Conservation (phyloP, 2,329 filamentous ascomycete genomes). For the Aspergillus uvarum region DNA sequence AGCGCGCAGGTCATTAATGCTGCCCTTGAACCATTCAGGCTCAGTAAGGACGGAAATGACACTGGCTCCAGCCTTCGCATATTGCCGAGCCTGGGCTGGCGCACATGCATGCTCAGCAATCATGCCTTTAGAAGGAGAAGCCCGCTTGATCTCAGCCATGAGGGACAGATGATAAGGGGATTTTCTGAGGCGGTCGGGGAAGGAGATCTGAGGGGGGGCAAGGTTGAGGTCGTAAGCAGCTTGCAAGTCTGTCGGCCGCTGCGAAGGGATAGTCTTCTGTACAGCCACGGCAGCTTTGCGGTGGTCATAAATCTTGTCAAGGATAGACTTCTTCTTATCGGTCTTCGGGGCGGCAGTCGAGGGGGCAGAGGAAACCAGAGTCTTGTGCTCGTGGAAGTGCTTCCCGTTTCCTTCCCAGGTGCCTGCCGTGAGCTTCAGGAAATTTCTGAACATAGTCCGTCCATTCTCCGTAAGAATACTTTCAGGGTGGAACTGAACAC, state of each 20-base stretch:
- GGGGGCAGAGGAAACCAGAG: slow-evolving; percentile 15
- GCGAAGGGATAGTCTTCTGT: slow-evolving; percentile 83
- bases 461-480: slow-evolving; percentile 92
- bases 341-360: slow-evolving; percentile 29
- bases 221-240: slow-evolving; percentile 81
- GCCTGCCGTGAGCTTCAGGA: slow-evolving; percentile 80
- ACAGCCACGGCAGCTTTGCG: slow-evolving; percentile 72
- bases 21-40: slow-evolving; percentile 98
- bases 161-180: slow-evolving; percentile 86
- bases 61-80: slow-evolving; percentile 90
- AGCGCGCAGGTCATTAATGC: slow-evolving; percentile 84
- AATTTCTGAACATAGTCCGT: slow-evolving; percentile 87
- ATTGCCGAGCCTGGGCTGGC: slow-evolving; percentile 83
- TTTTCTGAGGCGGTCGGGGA: slow-evolving; percentile 74
- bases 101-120: slow-evolving; percentile 87
- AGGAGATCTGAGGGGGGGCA: slow-evolving; percentile 78
- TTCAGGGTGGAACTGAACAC: slow-evolving; percentile 96
- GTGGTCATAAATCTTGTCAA: slow-evolving; percentile 86
- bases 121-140: slow-evolving; percentile 91
- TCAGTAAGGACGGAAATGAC: slow-evolving; percentile 98
- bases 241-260: slow-evolving; percentile 78
- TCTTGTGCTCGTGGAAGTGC: slow-evolving; percentile 25
- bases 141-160: slow-evolving; percentile 96
- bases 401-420: slow-evolving; percentile 81
- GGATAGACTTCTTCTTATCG: slow-evolving; percentile 74